A percentile compares a stretch with the other conserved stretches of the same genome.
Evolutionary conservation across 2,329 filamentous ascomycete genomes (phyloP).

Genomic region (Aspergillus sp.): DNA sequence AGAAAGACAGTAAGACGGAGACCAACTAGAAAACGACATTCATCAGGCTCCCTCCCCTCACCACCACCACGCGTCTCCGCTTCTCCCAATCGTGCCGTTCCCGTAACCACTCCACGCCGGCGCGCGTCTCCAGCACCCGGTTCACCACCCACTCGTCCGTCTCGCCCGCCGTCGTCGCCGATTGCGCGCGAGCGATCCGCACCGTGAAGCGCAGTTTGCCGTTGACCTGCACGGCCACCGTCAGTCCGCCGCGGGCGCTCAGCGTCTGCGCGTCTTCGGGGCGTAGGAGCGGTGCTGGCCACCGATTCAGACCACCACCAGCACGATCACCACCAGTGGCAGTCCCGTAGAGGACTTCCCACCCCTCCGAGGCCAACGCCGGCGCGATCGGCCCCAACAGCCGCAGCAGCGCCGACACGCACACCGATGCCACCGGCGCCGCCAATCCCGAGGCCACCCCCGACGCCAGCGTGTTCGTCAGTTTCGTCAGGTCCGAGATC

Average conservation of each 20-base stretch:
- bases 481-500: conserved; percentile 71
- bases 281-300: conserved; percentile 46
- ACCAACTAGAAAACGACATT: conserved; percentile 57
- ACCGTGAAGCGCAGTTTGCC: conserved; percentile 65
- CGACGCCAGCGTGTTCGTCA: conserved; percentile 61
- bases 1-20: too few species aligned
- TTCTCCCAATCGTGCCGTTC: conserved; percentile 43
- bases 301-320: conserved; percentile 41
- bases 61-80: conserved; percentile 59
- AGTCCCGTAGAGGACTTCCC: conserved; percentile 49
- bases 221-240: conserved; percentile 64
- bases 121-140: conserved; percentile 53
- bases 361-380: conserved; percentile 73
- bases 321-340: too few species aligned
- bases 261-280: conserved; percentile 33
- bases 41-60: conserved; percentile 58
- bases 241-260: conserved; percentile 44
- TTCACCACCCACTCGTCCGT: conserved; percentile 55
- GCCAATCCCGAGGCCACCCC: conserved; percentile 28
- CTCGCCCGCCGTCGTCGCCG: conserved; percentile 23
- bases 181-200: conserved; percentile 50
- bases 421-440: conserved; percentile 37
- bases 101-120: conserved; percentile 51
- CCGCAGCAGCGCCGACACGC: conserved; percentile 51
- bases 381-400: conserved; percentile 75